Percentiles rank a stretch among this genome's conserved stretches.
These are phyloP conservation scores for Cutaneotrichosporon curvatum DNA, from an alignment of 1,284 basidiomycete species.

Conservation along the genomic window DNA sequence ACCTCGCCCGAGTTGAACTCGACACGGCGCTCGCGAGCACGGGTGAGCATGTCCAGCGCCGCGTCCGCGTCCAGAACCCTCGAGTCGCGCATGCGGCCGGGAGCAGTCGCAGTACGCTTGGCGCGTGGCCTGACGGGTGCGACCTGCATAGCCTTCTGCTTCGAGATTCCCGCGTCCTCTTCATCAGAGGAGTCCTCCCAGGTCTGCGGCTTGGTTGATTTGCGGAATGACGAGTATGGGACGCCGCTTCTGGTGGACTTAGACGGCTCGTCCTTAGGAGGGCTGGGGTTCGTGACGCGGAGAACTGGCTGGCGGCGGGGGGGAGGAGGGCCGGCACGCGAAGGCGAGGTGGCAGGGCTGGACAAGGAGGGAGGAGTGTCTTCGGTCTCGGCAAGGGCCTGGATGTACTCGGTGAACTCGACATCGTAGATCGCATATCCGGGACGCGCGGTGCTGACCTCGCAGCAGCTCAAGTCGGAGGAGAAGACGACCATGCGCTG, in stretches of 20 bases:
- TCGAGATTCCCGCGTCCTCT: constrained; percentile 12
- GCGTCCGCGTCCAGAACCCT: constrained; percentile 10
- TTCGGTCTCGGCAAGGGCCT: constrained; percentile 27
- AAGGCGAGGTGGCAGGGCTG: neutral
- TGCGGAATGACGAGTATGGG: constrained; percentile 12
- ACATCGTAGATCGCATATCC: constrained; percentile 40
- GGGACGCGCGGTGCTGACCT: constrained; percentile 35
- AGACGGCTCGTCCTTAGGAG: neutral
- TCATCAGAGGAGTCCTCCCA: constrained; percentile 20
- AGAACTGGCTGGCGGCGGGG: neutral
- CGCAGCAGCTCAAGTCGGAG: constrained; percentile 25
- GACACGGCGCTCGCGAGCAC: constrained; percentile 29
- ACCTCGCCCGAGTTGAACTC: constrained; percentile 22
- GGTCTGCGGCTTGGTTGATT: constrained; percentile 3
- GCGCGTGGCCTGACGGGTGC: constrained; percentile 4
- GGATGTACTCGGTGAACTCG: constrained; percentile 35
- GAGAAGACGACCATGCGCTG: constrained; percentile 34
- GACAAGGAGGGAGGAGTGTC: constrained; percentile 7
- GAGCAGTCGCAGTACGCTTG: constrained; percentile 12
- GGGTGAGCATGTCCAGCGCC: constrained; percentile 27
- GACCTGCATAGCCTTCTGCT: neutral
- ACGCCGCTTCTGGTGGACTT: neutral
- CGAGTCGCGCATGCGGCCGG: constrained; percentile 26
- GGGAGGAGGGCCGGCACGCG: neutral
- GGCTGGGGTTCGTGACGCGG: neutral